phyloP scores from a whole-genome alignment of 345 rosid genomes.

The Limnanthes douglasii region DNA sequence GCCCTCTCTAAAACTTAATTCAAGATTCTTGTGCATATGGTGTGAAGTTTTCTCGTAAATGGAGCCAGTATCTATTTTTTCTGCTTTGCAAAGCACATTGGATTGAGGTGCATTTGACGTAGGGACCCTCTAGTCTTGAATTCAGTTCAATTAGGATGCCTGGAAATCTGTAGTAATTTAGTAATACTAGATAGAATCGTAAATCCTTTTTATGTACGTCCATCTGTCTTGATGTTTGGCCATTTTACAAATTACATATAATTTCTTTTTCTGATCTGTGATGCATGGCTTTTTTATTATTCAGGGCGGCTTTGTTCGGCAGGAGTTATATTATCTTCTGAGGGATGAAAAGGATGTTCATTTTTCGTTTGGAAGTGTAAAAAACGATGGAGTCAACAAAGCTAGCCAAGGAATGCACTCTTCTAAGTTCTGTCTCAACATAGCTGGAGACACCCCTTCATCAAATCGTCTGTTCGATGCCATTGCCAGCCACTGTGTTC shows the following conservation, averaged over 20 bases:
- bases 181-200: background rate
- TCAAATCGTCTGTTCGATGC: conserved; percentile 95
- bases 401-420: conserved; percentile 74
- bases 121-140: too few species aligned
- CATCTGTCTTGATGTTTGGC: background rate
- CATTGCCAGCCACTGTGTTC: conserved; percentile 92
- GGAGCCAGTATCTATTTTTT: too few species aligned
- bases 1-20: too few species aligned
- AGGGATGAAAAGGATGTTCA: conserved; percentile 88
- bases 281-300: background rate
- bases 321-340: conserved; percentile 70
- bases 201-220: background rate
- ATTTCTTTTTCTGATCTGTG: background rate
- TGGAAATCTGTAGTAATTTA: too few species aligned
- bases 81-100: too few species aligned
- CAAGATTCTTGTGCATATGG: too few species aligned
- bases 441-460: conserved; percentile 97
- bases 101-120: too few species aligned
- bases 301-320: conserved; percentile 86
- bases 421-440: conserved; percentile 93
- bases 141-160: too few species aligned
- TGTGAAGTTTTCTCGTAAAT: too few species aligned
- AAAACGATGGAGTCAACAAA: conserved; percentile 51
- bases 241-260: background rate
- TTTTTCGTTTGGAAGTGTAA: conserved; percentile 83